These are phyloP conservation scores for Anisodus tanguticus DNA, from an alignment of 257 asterid species.

Conservation along the genomic window DNA sequence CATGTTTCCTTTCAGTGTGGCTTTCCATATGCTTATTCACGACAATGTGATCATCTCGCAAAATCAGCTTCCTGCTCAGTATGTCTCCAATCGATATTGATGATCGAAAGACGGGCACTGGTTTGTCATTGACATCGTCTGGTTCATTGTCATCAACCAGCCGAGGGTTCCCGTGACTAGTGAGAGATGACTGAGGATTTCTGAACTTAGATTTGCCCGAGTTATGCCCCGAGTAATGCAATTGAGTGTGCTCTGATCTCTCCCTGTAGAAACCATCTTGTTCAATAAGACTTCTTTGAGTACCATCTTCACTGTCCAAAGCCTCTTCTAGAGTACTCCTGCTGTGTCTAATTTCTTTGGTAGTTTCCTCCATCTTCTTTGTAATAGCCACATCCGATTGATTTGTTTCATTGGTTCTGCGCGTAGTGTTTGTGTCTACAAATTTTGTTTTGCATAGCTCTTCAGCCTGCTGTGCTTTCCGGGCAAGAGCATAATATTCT, in stretches of 20 bases:
- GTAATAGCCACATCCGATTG: slow-evolving; percentile 50
- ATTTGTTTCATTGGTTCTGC: slow-evolving; percentile 30
- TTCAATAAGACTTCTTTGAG: slow-evolving; percentile 28
- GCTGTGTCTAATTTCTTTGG: slow-evolving; percentile 38
- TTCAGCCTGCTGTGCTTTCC: slow-evolving; percentile 62
- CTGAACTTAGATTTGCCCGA: slow-evolving; percentile 55
- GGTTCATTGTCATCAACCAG: slow-evolving; percentile 38
- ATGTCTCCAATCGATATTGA: slow-evolving; percentile 68
- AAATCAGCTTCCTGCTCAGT: slow-evolving; percentile 54
- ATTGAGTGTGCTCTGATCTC: slow-evolving; percentile 29
- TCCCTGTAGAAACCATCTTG: slow-evolving; percentile 37
- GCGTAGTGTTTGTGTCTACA: slow-evolving; percentile 44
- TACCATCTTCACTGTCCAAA: slow-evolving; percentile 36
- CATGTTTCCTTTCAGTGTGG: slow-evolving; percentile 53
- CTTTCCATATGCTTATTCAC: slow-evolving; percentile 55
- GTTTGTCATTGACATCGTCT: slow-evolving; percentile 31
- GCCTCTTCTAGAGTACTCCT: slow-evolving; percentile 43
- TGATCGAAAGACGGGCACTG: slow-evolving; percentile 48
- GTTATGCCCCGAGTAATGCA: slow-evolving; percentile 35
- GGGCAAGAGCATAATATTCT: slow-evolving; percentile 64
- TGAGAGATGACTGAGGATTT: slow-evolving; percentile 46
- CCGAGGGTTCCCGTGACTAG: slow-evolving; percentile 38
- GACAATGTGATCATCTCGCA: slow-evolving; percentile 52
- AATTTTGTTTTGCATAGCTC: slow-evolving; percentile 68
- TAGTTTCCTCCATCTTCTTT: slow-evolving; percentile 55